phyloP scores from a whole-genome alignment of 257 asterid genomes.

The Solanum raphanifolium region DNA sequence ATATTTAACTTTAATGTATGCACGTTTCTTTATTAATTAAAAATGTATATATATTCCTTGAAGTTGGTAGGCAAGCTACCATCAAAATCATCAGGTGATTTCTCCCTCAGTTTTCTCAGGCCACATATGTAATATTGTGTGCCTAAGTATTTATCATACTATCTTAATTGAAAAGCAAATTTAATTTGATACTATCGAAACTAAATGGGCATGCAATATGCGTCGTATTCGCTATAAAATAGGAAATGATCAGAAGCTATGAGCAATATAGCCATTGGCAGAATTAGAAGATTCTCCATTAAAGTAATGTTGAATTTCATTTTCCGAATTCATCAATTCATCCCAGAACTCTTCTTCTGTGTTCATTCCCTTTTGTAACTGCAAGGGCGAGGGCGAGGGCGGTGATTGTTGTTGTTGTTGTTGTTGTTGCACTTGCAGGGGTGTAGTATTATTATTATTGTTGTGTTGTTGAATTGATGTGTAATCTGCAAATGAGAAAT shows the following conservation, averaged over 20 bases:
- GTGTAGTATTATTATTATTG: neutral
- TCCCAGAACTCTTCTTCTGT: conserved; percentile 4
- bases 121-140: neutral
- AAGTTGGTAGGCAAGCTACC: neutral
- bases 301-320: conserved; percentile 38
- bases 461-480: neutral
- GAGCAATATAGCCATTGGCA: conserved; percentile 1
- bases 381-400: neutral
- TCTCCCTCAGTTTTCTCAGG: neutral
- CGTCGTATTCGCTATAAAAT: neutral
- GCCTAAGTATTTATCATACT: neutral
- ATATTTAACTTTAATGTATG: neutral
- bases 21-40: neutral
- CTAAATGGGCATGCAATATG: neutral
- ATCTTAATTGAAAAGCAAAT: neutral
- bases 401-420: too few relatives aligned
- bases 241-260: neutral
- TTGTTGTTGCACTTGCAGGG: neutral
- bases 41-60: neutral
- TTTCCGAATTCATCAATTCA: conserved; percentile 17
- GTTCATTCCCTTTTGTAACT: neutral
- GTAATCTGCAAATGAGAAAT: conserved; percentile 65
- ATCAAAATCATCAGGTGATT: neutral
- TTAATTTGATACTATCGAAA: neutral
- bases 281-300: conserved; percentile 33